These are phyloP conservation scores for Claviceps lovelessii DNA, from an alignment of 2,329 filamentous ascomycete genomes.

Conservation along the genomic window DNA sequence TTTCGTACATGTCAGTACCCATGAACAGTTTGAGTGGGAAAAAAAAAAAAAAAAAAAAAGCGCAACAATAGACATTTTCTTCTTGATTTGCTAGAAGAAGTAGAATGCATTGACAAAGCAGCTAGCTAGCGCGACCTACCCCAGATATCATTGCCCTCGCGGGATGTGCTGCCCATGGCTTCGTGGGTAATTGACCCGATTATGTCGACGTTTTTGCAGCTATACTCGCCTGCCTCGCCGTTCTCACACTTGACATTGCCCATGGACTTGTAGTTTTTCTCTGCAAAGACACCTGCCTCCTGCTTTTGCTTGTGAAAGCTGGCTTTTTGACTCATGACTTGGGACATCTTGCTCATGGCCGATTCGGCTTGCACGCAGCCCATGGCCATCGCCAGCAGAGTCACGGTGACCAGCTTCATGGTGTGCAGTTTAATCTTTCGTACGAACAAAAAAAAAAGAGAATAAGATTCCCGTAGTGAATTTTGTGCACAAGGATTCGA, in stretches of 20 bases:
- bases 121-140: constrained; percentile 6
- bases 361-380: neutral
- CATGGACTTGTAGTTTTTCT: neutral
- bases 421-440: neutral
- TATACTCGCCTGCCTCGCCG: constrained; percentile 13
- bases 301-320: neutral
- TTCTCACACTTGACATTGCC: neutral
- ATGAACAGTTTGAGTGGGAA: neutral
- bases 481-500: neutral
- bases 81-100: neutral
- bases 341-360: neutral
- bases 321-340: neutral
- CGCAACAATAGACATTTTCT: neutral
- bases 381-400: neutral
- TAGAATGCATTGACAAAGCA: neutral
- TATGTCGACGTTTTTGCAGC: constrained; percentile 22
- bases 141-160: constrained; percentile 22
- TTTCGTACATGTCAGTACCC: neutral
- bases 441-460: neutral
- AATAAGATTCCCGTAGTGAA: neutral
- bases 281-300: neutral
- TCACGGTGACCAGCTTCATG: neutral
- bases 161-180: constrained; percentile 19
- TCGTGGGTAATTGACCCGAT: constrained; percentile 23
- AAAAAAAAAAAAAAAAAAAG: neutral